These are phyloP conservation scores for Solanum habrochaites DNA, from an alignment of 257 asterid genomes.

Conservation along the genomic window DNA sequence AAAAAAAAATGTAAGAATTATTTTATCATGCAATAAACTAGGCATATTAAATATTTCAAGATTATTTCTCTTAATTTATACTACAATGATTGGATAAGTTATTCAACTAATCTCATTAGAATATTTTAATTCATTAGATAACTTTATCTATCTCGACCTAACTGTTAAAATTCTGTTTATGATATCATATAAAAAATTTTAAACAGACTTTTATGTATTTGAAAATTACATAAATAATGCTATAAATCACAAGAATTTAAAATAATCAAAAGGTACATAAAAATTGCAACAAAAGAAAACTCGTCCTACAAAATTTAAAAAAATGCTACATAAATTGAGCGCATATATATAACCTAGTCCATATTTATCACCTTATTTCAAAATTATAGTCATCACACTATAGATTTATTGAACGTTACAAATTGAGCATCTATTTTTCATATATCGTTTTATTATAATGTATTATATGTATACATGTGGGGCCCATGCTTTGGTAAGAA, in stretches of 20 bases:
- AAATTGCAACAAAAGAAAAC: neutral
- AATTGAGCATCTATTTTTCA: no score
- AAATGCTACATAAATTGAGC: neutral
- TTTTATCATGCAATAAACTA: rapidly evolving
- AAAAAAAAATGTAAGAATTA: no score
- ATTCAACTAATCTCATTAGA: no score
- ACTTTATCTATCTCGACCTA: no score
- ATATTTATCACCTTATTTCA: neutral
- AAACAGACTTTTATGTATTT: neutral
- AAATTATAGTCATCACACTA: no score
- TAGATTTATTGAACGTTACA: no score
- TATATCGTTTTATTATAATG: no score
- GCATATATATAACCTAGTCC: neutral
- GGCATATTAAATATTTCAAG: no score
- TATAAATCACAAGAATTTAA: neutral
- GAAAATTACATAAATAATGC: neutral
- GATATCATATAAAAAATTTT: neutral
- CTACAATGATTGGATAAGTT: no score
- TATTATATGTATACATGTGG: neutral
- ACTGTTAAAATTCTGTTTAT: no score
- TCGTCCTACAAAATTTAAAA: neutral
- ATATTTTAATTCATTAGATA: no score
- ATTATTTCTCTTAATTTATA: no score
- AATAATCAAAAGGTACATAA: neutral
- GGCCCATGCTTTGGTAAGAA: neutral